A percentile compares a stretch with the other conserved stretches of the same genome.
Conservation (phyloP, 768 basidiomycete species). For the Ramaria sp. region DNA sequence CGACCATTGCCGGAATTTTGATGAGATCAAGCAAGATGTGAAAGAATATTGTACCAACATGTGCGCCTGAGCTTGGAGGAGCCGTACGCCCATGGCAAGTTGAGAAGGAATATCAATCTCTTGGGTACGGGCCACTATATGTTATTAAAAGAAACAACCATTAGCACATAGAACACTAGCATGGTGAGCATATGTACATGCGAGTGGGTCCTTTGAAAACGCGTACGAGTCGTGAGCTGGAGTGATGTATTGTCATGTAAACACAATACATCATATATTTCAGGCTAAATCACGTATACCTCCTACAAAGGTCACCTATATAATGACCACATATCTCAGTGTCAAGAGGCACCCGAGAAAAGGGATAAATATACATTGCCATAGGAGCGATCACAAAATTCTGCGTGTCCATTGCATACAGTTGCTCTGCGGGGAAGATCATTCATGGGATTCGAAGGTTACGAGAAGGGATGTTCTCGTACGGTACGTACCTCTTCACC, state of each 20-base stretch:
- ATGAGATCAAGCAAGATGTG: not conserved
- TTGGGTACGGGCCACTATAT: constrained; percentile 4
- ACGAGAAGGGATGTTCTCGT: too few species aligned
- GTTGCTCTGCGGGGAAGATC: too few species aligned
- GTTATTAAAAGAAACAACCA: not conserved
- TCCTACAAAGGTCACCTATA: constrained; percentile 27
- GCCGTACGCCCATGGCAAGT: constrained; percentile 40
- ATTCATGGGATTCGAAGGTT: too few species aligned
- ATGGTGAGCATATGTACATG: constrained; percentile 24
- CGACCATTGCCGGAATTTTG: constrained; percentile 13
- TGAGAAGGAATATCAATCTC: constrained; percentile 29
- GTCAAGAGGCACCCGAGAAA: not conserved
- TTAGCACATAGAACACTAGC: too few species aligned
- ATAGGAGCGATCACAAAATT: constrained; percentile 49
- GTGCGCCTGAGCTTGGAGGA: constrained; percentile 43
- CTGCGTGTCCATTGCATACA: constrained; percentile 56
- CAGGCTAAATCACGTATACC: constrained; percentile 18
- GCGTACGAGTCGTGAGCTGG: constrained; percentile 47
- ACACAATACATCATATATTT: not conserved
- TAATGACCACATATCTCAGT: constrained; percentile 11
- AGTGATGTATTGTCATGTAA: not conserved
- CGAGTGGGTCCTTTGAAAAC: constrained; percentile 35
- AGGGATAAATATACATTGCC: constrained; percentile 22
- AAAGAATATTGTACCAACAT: constrained; percentile 2
- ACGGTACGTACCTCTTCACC: too few species aligned